These are phyloP conservation scores for Tilletia horrida DNA, from an alignment of 1,284 basidiomycete species.

Conservation along the genomic window DNA sequence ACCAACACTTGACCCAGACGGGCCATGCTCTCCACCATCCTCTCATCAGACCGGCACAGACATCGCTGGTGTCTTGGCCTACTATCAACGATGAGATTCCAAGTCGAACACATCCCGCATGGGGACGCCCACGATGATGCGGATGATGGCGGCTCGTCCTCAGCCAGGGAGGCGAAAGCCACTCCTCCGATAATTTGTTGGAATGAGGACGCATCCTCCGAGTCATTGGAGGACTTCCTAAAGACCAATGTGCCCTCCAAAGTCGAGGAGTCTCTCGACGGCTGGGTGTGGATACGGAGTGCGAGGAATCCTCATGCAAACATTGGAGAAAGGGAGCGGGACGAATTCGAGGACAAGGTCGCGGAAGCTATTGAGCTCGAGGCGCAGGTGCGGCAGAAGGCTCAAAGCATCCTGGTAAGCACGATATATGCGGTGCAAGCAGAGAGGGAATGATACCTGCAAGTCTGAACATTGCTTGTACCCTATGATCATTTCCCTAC, in stretches of 20 bases:
- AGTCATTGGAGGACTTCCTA: background rate
- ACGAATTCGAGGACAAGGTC: background rate
- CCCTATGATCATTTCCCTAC: too few species aligned
- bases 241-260: background rate
- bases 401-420: background rate
- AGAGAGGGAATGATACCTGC: too few species aligned
- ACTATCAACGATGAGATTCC: background rate
- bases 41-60: too few species aligned
- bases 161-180: too few species aligned
- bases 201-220: background rate
- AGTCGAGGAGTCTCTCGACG: background rate
- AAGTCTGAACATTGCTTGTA: too few species aligned
- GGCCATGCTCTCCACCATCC: background rate
- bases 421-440: too few species aligned
- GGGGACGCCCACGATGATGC: background rate
- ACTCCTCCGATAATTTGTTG: background rate
- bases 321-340: background rate
- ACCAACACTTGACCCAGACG: background rate
- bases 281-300: conserved; percentile 8
- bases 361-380: background rate
- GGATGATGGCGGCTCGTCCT: background rate
- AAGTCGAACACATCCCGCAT: background rate
- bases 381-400: background rate
- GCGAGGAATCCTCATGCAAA: background rate
- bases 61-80: too few species aligned